phyloP scores from a whole-genome alignment of 2,329 filamentous ascomycete genomes.

The Stemphylium vesicarium region DNA sequence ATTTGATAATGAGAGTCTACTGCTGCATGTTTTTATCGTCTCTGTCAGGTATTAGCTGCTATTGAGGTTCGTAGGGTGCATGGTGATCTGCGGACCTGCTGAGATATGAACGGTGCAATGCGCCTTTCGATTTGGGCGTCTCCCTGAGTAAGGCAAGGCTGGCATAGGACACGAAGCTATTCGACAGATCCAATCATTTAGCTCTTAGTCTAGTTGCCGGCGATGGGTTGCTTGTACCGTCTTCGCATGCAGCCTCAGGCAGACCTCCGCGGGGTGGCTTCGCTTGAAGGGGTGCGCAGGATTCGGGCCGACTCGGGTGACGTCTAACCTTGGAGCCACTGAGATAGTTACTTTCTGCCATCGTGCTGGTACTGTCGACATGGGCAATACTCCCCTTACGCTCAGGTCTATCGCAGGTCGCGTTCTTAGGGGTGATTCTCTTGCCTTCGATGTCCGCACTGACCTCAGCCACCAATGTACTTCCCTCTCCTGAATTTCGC shows the following conservation, averaged over 20 bases:
- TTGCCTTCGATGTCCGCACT: constrained; percentile 1
- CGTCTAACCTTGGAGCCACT: background rate
- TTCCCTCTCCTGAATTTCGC: constrained; percentile 7
- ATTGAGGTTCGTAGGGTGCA: background rate
- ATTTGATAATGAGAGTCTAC: background rate
- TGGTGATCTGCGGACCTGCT: background rate
- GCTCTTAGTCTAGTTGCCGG: background rate
- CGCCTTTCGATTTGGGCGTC: background rate
- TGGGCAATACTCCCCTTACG: background rate
- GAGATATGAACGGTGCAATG: background rate
- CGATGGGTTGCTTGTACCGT: background rate
- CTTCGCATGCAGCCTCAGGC: background rate
- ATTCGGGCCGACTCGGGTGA: constrained; percentile 12
- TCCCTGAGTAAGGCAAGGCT: background rate
- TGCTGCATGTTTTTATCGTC: background rate
- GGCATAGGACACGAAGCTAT: too few relatives aligned
- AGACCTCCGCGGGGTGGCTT: background rate
- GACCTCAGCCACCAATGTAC: background rate
- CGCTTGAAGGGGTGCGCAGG: background rate
- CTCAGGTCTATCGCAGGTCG: background rate
- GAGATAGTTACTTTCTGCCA: background rate
- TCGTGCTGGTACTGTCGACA: background rate
- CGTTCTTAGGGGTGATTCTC: background rate
- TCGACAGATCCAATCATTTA: background rate
- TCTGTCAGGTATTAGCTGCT: constrained; percentile 11